Conservation (phyloP, 2,329 filamentous ascomycete genomes). For the Paraconiothyrium brasiliense region DNA sequence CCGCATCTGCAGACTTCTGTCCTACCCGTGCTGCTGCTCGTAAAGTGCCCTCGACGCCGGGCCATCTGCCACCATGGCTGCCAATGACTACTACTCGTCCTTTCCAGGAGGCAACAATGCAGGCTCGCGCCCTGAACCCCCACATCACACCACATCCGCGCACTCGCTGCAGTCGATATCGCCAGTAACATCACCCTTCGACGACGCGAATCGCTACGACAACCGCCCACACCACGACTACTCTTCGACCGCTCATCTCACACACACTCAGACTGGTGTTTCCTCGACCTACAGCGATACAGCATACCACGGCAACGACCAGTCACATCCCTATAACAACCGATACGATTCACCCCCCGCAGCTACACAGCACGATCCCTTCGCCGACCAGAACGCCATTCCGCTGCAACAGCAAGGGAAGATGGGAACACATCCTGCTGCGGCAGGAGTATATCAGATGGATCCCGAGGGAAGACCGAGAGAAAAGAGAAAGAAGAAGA, state of each 20-base stretch:
- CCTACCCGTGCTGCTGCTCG: slow-evolving; percentile 6
- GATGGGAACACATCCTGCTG: slow-evolving; percentile 38
- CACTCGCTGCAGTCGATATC: slow-evolving; percentile 43
- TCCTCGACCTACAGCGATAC: slow-evolving; percentile 63
- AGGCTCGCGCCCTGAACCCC: slow-evolving; percentile 33
- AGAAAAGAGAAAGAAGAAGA: slow-evolving; percentile 46
- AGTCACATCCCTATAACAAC: slow-evolving; percentile 42
- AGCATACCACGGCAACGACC: slow-evolving; percentile 64
- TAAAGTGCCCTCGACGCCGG: neutral
- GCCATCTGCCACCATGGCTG: slow-evolving; percentile 50
- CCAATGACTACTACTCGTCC: slow-evolving; percentile 68
- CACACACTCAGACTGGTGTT: slow-evolving; percentile 56
- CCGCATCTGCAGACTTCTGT: slow-evolving; percentile 3
- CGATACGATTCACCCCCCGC: slow-evolving; percentile 57
- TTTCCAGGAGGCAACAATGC: slow-evolving; percentile 40
- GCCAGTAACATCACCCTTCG: slow-evolving; percentile 43
- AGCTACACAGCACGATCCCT: slow-evolving; percentile 62
- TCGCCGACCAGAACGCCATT: slow-evolving; percentile 59
- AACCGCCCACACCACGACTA: slow-evolving; percentile 58
- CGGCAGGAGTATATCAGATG: slow-evolving; percentile 43
- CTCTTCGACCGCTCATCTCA: slow-evolving; percentile 43
- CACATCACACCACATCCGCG: slow-evolving; percentile 30
- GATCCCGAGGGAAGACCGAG: slow-evolving; percentile 52
- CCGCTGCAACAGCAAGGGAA: slow-evolving; percentile 55
- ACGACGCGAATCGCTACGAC: slow-evolving; percentile 58